phyloP scores from a whole-genome alignment of 1,284 basidiomycete genomes.

The Cryptococcus jaspeensis region DNA sequence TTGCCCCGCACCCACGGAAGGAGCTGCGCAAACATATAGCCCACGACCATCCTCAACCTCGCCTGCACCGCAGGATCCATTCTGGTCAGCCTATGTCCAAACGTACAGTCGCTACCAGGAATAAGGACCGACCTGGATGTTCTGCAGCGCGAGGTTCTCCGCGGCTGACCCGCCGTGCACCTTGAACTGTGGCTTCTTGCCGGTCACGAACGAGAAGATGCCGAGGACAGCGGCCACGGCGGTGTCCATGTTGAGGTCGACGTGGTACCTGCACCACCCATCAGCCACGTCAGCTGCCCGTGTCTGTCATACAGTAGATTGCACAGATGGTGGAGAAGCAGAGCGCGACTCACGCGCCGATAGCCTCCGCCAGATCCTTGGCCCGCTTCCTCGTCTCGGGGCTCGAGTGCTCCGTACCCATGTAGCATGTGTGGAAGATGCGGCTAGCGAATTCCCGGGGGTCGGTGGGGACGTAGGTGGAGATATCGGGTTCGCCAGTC shows the following conservation, averaged over 20 bases:
- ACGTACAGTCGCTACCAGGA: too few species aligned
- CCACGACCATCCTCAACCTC: conserved; percentile 89
- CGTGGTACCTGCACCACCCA: conserved; percentile 71
- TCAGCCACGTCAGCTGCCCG: background rate
- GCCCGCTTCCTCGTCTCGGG: conserved; percentile 81
- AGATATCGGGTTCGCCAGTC: conserved; percentile 74
- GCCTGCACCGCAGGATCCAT: conserved; percentile 57
- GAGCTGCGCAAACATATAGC: conserved; percentile 95
- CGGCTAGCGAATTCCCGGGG: conserved; percentile 79
- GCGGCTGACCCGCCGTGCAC: conserved; percentile 82
- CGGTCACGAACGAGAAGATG: conserved; percentile 82
- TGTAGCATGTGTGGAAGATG: conserved; percentile 97
- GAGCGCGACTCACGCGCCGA: conserved; percentile 67
- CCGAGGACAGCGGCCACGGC: conserved; percentile 79
- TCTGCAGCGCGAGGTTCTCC: conserved; percentile 95
- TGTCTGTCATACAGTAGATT: too few species aligned
- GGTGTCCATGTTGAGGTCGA: conserved; percentile 94
- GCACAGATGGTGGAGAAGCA: background rate
- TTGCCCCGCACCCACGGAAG: conserved; percentile 88
- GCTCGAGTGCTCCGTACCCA: conserved; percentile 97
- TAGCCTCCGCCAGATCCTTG: conserved; percentile 78
- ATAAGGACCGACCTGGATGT: conserved; percentile 70
- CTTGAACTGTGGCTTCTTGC: conserved; percentile 76
- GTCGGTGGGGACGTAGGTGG: conserved; percentile 77
- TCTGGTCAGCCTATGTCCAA: background rate